Evolutionary conservation across 371 early-diverging fungal species (phyloP).

Genomic region (Mucor piriformis): DNA sequence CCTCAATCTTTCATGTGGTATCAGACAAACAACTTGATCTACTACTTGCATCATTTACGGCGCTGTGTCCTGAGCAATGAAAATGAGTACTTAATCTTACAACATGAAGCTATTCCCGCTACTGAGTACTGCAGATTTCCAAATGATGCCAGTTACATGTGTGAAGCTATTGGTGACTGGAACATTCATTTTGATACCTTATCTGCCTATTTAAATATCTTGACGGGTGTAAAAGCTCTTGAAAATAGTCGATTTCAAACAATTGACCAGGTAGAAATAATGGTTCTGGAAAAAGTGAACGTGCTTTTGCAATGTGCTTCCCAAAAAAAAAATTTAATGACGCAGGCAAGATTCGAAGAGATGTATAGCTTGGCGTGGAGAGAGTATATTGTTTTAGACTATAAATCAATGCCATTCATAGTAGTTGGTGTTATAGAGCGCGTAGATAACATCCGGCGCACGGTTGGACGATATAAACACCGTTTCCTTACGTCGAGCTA

Average conservation of each 20-base stretch:
- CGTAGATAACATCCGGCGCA: background rate
- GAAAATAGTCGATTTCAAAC: background rate
- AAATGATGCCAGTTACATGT: background rate
- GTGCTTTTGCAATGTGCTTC: background rate
- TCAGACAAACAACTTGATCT: background rate
- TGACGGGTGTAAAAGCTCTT: background rate
- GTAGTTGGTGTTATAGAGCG: background rate
- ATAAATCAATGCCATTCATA: background rate
- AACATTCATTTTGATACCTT: background rate
- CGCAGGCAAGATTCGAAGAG: background rate
- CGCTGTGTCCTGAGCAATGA: background rate
- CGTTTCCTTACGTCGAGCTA: too few species aligned
- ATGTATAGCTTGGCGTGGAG: slow-evolving; percentile 1
- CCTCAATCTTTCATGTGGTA: background rate
- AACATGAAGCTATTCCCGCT: background rate
- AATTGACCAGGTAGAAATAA: background rate
- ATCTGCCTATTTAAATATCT: background rate
- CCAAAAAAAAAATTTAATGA: background rate
- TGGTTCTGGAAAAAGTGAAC: background rate
- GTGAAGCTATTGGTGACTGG: slow-evolving; percentile 13
- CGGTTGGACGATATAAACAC: background rate
- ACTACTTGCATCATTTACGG: background rate
- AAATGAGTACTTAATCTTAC: background rate
- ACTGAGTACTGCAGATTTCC: background rate
- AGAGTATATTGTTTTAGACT: background rate